Conservation (phyloP, 2,329 filamentous ascomycete species). For the Pseudogymnoascus sp. region DNA sequence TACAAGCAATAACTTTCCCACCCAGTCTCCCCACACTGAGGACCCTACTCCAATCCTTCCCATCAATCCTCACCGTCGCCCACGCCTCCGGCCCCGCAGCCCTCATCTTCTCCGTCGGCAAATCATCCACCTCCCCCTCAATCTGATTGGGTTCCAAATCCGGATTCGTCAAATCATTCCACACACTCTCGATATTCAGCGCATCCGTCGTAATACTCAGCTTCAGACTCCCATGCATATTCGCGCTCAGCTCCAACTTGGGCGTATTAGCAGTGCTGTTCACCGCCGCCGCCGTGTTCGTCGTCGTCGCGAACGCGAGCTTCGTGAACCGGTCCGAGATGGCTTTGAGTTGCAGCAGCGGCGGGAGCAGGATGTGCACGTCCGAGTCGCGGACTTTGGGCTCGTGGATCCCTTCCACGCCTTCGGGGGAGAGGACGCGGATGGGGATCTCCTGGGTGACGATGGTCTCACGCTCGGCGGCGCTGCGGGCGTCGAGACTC, state of each 20-base stretch:
- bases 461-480: slow-evolving; percentile 74
- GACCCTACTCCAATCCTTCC: slow-evolving; percentile 89
- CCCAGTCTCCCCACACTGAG: slow-evolving; percentile 84
- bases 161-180: slow-evolving; percentile 80
- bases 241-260: slow-evolving; percentile 79
- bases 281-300: slow-evolving; percentile 13
- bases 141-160: slow-evolving; percentile 73
- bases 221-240: slow-evolving; percentile 83
- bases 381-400: slow-evolving; percentile 85
- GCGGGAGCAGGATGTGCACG: slow-evolving; percentile 84
- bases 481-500: slow-evolving; percentile 45
- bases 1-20: slow-evolving; percentile 85
- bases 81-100: slow-evolving; percentile 71
- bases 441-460: slow-evolving; percentile 97
- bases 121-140: slow-evolving; percentile 50
- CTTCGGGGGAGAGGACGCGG: slow-evolving; percentile 72
- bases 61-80: slow-evolving; percentile 86
- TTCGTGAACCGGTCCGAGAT: slow-evolving; percentile 95
- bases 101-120: slow-evolving; percentile 73
- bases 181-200: slow-evolving; percentile 75
- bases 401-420: slow-evolving; percentile 89
- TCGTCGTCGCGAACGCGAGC: slow-evolving; percentile 49
- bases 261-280: slow-evolving; percentile 34
- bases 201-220: slow-evolving; percentile 76
- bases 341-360: slow-evolving; percentile 78